Conservation (phyloP, 2,329 filamentous ascomycete genomes). For the Fusarium miscanthi region DNA sequence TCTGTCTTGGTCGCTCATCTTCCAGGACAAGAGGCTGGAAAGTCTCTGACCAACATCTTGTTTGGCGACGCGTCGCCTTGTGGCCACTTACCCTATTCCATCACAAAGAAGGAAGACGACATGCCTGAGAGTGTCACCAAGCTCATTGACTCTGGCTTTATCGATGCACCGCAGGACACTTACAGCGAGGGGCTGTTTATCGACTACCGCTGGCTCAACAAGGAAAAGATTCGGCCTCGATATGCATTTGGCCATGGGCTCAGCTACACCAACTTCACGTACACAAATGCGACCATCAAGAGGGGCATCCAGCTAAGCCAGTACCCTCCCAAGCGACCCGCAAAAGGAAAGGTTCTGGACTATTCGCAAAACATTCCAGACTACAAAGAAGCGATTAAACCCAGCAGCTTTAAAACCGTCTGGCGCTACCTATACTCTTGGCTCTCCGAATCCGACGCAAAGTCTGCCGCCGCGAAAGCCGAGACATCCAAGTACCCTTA, state of each 20-base stretch:
- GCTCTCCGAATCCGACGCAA: constrained; percentile 57
- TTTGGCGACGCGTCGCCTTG: constrained; percentile 80
- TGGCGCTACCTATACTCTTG: constrained; percentile 78
- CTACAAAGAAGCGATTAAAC: constrained; percentile 67
- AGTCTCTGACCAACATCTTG: constrained; percentile 81
- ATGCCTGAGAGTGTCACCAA: constrained; percentile 71
- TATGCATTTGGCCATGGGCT: constrained; percentile 91
- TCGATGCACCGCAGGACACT: constrained; percentile 81
- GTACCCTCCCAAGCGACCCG: constrained; percentile 49
- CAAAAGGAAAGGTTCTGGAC: constrained; percentile 55
- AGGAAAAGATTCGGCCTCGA: constrained; percentile 75
- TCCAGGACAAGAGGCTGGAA: constrained; percentile 87
- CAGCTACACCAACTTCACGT: constrained; percentile 79
- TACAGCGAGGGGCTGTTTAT: constrained; percentile 87
- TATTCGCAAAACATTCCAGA: constrained; percentile 65
- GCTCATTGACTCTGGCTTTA: constrained; percentile 59
- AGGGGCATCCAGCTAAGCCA: constrained; percentile 57
- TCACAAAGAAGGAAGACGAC: constrained; percentile 75
- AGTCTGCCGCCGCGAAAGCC: constrained; percentile 53
- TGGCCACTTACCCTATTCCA: constrained; percentile 89
- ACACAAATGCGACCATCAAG: constrained; percentile 62
- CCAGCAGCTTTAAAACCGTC: constrained; percentile 67
- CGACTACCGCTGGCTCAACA: constrained; percentile 92
- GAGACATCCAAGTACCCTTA: constrained; percentile 65
- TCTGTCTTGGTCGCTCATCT: constrained; percentile 85